phyloP scores from a whole-genome alignment of 129 eudicot genomes.

The Dittrichia graveolens region DNA sequence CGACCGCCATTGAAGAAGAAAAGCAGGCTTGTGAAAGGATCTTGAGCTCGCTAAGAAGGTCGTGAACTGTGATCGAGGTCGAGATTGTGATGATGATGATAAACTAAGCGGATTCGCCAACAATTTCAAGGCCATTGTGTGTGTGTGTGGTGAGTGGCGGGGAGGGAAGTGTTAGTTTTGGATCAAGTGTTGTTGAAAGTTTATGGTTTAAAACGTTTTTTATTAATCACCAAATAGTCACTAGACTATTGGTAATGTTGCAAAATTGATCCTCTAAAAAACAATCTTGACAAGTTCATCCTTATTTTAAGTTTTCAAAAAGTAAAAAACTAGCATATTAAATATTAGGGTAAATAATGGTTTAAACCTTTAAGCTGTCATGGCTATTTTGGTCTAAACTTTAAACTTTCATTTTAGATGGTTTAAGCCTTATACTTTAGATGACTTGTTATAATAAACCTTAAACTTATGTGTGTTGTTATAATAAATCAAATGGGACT shows the following conservation, averaged over 20 bases:
- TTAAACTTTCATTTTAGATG: too few relatives aligned
- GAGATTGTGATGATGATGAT: conserved; percentile 22
- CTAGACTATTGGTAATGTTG: conserved; percentile 5
- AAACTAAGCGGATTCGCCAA: conserved; percentile 36
- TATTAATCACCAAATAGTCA: neutral
- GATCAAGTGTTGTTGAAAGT: conserved; percentile 19
- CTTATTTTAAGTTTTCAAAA: neutral
- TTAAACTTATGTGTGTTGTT: too few relatives aligned
- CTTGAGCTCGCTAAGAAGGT: conserved; percentile 40
- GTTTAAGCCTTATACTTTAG: too few relatives aligned
- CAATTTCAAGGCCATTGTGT: conserved; percentile 57
- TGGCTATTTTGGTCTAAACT: too few relatives aligned
- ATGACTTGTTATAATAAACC: too few relatives aligned
- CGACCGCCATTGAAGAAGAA: conserved; percentile 34
- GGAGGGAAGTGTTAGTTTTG: conserved; percentile 42
- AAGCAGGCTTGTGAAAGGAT: conserved; percentile 25
- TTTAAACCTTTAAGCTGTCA: too few relatives aligned
- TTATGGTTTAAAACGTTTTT: conserved; percentile 31
- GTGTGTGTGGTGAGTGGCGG: conserved; percentile 52
- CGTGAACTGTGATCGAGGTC: conserved; percentile 36
- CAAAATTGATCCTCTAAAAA: neutral
- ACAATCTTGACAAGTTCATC: neutral
- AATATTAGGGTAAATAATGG: too few relatives aligned
- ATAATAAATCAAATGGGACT: too few relatives aligned
- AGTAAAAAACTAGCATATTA: too few relatives aligned